Evolutionary conservation across 345 rosid species (phyloP).

Genomic region (Raphanus sativus): DNA sequence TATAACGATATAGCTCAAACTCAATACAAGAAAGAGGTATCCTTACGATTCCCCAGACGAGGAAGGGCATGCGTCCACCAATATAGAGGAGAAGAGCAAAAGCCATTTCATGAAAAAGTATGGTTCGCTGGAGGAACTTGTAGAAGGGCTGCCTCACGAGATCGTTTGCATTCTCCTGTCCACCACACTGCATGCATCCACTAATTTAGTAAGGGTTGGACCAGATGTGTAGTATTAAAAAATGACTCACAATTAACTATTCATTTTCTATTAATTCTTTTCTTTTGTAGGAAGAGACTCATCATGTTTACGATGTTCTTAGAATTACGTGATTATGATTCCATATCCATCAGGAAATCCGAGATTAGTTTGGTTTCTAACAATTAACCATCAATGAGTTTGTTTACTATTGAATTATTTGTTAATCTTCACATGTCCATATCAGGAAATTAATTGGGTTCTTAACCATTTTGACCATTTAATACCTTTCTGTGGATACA

Average conservation of each 20-base stretch:
- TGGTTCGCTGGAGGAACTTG: slow-evolving; percentile 51
- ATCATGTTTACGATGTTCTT: too few relatives aligned
- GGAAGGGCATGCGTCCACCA: slow-evolving; percentile 62
- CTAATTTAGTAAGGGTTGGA: background rate
- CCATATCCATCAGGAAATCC: too few relatives aligned
- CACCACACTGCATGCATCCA: slow-evolving; percentile 55
- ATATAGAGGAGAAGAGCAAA: slow-evolving; percentile 49
- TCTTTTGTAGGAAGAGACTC: too few relatives aligned
- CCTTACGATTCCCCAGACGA: slow-evolving; percentile 86
- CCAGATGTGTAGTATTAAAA: too few relatives aligned
- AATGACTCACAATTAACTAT: too few relatives aligned
- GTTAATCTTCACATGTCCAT: background rate
- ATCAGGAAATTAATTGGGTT: background rate
- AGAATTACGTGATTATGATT: too few relatives aligned
- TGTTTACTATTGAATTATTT: too few relatives aligned
- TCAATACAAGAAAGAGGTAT: too few relatives aligned
- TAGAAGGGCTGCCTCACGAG: slow-evolving; percentile 69
- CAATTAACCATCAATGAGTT: too few relatives aligned
- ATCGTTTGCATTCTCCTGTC: slow-evolving; percentile 61
- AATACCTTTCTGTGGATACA: slow-evolving; percentile 47
- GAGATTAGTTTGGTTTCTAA: too few relatives aligned
- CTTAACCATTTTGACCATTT: background rate
- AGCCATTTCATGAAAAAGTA: slow-evolving; percentile 52
- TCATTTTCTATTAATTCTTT: too few relatives aligned
- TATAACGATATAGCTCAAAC: too few relatives aligned